phyloP scores from a whole-genome alignment of 2,329 filamentous ascomycete species.

The Exophiala phaeomuriformis region DNA sequence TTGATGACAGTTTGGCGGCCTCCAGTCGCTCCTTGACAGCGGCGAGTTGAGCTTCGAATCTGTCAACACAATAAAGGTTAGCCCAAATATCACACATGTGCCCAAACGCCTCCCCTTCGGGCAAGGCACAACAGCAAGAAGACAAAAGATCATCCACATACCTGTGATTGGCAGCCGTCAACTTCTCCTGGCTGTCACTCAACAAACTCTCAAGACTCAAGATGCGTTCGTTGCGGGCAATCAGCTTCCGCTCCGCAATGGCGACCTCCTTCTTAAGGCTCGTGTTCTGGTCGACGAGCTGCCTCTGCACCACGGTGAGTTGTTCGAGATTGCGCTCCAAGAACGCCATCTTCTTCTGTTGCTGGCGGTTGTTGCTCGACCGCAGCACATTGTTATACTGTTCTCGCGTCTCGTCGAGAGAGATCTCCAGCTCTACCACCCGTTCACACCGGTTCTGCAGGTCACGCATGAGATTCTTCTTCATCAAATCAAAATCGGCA shows the following conservation, averaged over 20 bases:
- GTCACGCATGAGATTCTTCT: conserved; percentile 98
- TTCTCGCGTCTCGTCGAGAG: conserved; percentile 90
- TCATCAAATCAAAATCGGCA: conserved; percentile 98
- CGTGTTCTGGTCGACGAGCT: conserved; percentile 96
- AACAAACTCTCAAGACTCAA: conserved; percentile 84
- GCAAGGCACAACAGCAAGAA: too few relatives aligned
- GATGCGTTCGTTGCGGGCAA: conserved; percentile 93
- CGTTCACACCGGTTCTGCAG: conserved; percentile 96
- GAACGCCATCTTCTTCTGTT: conserved; percentile 99
- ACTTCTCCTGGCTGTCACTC: conserved; percentile 96
- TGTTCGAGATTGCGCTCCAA: conserved; percentile 96
- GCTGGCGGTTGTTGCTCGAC: conserved; percentile 92
- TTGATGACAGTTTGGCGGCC: conserved; percentile 87
- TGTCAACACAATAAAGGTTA: conserved; percentile 36
- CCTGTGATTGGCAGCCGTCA: conserved; percentile 95
- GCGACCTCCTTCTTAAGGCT: conserved; percentile 98
- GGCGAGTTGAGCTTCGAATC: conserved; percentile 93
- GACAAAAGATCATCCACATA: conserved; percentile 45
- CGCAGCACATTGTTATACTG: conserved; percentile 98
- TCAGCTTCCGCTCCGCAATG: conserved; percentile 94
- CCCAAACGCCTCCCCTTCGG: too few relatives aligned
- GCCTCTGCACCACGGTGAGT: conserved; percentile 90
- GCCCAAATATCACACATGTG: neutral
- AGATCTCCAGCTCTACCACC: conserved; percentile 96
- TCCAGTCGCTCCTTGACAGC: conserved; percentile 97